phyloP scores from a whole-genome alignment of 805 yeast species.

The Starmera amethionina region DNA sequence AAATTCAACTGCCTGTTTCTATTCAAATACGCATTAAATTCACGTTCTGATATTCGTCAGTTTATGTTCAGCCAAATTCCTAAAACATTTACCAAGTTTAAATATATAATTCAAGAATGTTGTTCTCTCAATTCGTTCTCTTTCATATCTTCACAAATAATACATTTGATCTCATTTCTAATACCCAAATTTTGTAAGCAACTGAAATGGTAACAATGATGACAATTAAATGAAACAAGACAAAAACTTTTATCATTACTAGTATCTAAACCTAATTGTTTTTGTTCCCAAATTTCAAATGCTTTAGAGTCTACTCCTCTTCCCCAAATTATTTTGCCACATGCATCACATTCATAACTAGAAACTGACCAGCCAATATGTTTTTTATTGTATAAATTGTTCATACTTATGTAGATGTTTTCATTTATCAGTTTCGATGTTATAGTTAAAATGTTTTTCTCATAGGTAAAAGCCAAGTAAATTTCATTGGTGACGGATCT shows the following conservation, averaged over 20 bases:
- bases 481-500: conserved; percentile 52
- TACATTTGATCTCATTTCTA: conserved; percentile 22
- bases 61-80: no score
- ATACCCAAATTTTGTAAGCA: conserved; percentile 44
- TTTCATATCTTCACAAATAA: conserved; percentile 25
- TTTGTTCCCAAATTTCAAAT: conserved; percentile 49
- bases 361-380: conserved; percentile 56
- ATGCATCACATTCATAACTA: conserved; percentile 56
- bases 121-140: not conserved
- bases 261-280: conserved; percentile 16
- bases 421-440: conserved; percentile 46
- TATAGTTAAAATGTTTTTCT: conserved; percentile 42
- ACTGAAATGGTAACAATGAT: conserved; percentile 52
- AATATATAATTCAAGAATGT: no score
- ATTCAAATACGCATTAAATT: no score
- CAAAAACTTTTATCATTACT: conserved; percentile 11
- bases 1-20: no score
- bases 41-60: no score
- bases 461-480: conserved; percentile 54
- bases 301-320: conserved; percentile 38
- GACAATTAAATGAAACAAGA: conserved; percentile 50
- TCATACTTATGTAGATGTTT: conserved; percentile 41
- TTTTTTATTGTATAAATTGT: conserved; percentile 29
- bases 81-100: no score
- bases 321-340: conserved; percentile 73